These are phyloP conservation scores for Aspergillus calidoustus DNA, from an alignment of 2,329 filamentous ascomycete genomes.

Conservation along the genomic window DNA sequence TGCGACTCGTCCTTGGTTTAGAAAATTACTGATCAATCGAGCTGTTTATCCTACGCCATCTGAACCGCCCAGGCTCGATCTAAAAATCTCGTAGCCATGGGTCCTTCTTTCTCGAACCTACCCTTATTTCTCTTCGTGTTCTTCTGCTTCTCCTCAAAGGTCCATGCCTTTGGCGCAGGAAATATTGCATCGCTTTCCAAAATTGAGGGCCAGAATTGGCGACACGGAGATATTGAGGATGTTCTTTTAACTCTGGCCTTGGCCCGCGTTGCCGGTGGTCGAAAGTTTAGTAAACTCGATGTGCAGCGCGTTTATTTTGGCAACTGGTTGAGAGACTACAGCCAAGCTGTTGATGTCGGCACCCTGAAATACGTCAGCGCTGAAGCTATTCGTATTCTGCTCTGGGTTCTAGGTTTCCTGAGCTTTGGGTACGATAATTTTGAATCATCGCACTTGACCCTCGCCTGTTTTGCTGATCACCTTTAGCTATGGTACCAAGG, in stretches of 20 bases:
- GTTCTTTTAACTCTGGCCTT: constrained; percentile 75
- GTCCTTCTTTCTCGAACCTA: constrained; percentile 25
- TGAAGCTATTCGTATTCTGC: constrained; percentile 85
- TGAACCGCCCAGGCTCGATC: neutral
- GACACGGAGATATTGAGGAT: constrained; percentile 92
- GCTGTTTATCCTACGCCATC: neutral
- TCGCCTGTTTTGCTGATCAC: neutral
- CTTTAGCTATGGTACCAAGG: constrained; percentile 65
- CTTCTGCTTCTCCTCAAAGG: constrained; percentile 65
- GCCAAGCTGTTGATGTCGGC: constrained; percentile 89
- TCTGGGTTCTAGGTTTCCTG: constrained; percentile 89
- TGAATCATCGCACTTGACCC: neutral
- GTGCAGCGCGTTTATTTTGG: constrained; percentile 93
- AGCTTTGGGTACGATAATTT: constrained; percentile 69
- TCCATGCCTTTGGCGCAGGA: constrained; percentile 81
- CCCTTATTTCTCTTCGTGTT: constrained; percentile 61
- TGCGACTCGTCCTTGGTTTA: neutral
- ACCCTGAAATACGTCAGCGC: constrained; percentile 89
- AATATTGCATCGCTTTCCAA: constrained; percentile 83
- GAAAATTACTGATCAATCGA: neutral
- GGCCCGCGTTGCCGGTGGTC: constrained; percentile 66
- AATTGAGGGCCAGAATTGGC: constrained; percentile 85
- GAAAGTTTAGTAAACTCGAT: constrained; percentile 87
- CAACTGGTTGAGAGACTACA: constrained; percentile 94
- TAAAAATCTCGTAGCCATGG: constrained; percentile 23